Base-by-base conservation (phyloP, 148 eudicot genomes). In the Persicaria maculosa region DNA sequence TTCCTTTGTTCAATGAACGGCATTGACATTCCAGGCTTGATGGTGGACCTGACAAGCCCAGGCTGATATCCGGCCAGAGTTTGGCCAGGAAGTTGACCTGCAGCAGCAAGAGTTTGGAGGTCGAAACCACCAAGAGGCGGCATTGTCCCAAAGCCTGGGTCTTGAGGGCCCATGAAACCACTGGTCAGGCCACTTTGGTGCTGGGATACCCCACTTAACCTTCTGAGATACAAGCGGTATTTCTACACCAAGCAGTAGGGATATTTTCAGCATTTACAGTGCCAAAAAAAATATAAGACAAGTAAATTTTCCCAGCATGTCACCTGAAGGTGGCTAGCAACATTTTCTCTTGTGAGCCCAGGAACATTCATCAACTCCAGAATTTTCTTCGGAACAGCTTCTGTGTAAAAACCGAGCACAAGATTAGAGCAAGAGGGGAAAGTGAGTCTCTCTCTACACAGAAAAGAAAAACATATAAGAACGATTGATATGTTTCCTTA, bases 291-390 rank as follows among this genome's bases (percentile, higher is more conserved):
- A 3, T 9, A 3, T 6, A 31, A 57, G 44, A 46, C 16, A 20
- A 25, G 22, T 40, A 57, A 50, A 36, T 20, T 50, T 7, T 67
- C 52, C 0, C 36, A 72, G 22, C 46, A 55, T 20, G 5, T 58
- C 78, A 92, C 98, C 95, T 94, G 98, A 87, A 94, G 98, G 83
- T 94, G 98, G 88, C 96, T 91, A 1, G 97, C 98, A 70, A 94
- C 98, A 74, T 94, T 94, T 81, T 94, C 97, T 81, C 98, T 84
- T 17, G 97, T 94, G 58, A 94, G 85, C 46, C 97, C 97, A 69
- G 96, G 96, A 46, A 94, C 97, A 79, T 91, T 94, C 98, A 94
- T 94, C 83, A 88, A 78, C 82, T 94, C 98, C 82, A 94, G 80
- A 77, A 94, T 94, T 72, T 90, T 94, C 91, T 94, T 94, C 5